These are phyloP conservation scores for Cryphonectria nitschkei DNA, from an alignment of 2,329 filamentous ascomycete species.

Conservation along the genomic window DNA sequence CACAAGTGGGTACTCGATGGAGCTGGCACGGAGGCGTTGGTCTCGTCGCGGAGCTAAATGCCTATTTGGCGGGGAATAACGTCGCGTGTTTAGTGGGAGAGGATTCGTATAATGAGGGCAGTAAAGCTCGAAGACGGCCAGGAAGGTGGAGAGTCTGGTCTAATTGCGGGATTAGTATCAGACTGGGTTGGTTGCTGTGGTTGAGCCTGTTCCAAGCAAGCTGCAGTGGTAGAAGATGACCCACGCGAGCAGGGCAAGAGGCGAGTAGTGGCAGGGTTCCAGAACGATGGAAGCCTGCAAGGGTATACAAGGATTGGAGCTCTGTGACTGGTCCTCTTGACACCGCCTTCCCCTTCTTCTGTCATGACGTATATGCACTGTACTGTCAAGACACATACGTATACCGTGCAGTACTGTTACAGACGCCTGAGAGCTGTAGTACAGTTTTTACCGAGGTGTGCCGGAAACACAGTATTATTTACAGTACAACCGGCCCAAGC, in stretches of 20 bases:
- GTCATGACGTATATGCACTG: neutral
- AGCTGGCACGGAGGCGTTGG: conserved; percentile 18
- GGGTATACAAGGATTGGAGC: conserved; percentile 1
- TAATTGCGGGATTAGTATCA: neutral
- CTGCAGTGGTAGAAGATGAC: neutral
- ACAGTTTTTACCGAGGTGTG: neutral
- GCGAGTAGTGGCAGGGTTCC: conserved; percentile 1
- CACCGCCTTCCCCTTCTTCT: conserved; percentile 6
- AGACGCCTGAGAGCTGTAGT: neutral
- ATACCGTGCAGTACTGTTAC: neutral
- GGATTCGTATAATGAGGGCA: neutral
- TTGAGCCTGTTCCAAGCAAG: conserved; percentile 1
- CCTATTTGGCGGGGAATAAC: conserved; percentile 5
- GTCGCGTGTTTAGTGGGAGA: neutral
- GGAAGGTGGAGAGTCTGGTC: neutral
- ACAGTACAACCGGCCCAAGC: neutral
- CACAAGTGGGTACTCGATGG: conserved; percentile 29
- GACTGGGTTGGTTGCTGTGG: neutral
- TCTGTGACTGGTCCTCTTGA: neutral
- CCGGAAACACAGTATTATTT: neutral
- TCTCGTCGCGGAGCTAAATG: conserved; percentile 23
- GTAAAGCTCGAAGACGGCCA: neutral
- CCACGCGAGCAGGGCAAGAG: neutral
- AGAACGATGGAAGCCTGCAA: conserved; percentile 14
- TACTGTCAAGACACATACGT: too few relatives aligned